A percentile compares a stretch with the other conserved stretches of the same genome.
These are phyloP conservation scores for Dictyostelium brefeldianum DNA, from an alignment of 78 protist species.

Conservation along the genomic window DNA sequence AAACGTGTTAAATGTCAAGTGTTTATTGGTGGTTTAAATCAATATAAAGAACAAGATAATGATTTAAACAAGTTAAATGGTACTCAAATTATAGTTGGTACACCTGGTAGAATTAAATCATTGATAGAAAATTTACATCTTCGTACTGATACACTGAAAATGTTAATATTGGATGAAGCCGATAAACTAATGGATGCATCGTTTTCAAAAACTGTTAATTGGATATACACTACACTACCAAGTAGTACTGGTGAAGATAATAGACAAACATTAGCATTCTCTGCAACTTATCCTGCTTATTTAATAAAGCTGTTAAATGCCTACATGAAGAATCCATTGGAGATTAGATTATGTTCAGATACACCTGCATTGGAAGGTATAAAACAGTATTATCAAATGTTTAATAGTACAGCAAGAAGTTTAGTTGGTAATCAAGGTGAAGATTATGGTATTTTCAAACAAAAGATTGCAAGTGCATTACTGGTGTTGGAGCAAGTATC, in stretches of 20 bases:
- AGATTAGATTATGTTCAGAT: slow-evolving; percentile 41
- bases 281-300: slow-evolving; percentile 64
- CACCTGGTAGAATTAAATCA: slow-evolving; percentile 97
- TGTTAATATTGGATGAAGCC: slow-evolving; percentile 91
- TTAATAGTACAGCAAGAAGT: background rate
- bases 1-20: slow-evolving; percentile 33
- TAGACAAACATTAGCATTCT: slow-evolving; percentile 48
- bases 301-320: slow-evolving; percentile 18
- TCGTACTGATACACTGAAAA: slow-evolving; percentile 49
- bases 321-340: slow-evolving; percentile 35
- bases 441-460: slow-evolving; percentile 21
- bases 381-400: slow-evolving; percentile 61
- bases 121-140: slow-evolving; percentile 35
- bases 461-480: background rate
- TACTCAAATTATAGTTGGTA: slow-evolving; percentile 96
- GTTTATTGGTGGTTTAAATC: slow-evolving; percentile 57
- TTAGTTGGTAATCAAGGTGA: background rate
- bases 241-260: background rate
- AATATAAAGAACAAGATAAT: background rate
- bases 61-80: slow-evolving; percentile 33
- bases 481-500: slow-evolving; percentile 38
- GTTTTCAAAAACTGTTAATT: slow-evolving; percentile 51
- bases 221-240: slow-evolving; percentile 48
- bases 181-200: slow-evolving; percentile 88
- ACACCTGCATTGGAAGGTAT: slow-evolving; percentile 60